Evolutionary conservation across 2,329 filamentous ascomycete genomes (phyloP).

Genomic region (Microsporum audouinii): DNA sequence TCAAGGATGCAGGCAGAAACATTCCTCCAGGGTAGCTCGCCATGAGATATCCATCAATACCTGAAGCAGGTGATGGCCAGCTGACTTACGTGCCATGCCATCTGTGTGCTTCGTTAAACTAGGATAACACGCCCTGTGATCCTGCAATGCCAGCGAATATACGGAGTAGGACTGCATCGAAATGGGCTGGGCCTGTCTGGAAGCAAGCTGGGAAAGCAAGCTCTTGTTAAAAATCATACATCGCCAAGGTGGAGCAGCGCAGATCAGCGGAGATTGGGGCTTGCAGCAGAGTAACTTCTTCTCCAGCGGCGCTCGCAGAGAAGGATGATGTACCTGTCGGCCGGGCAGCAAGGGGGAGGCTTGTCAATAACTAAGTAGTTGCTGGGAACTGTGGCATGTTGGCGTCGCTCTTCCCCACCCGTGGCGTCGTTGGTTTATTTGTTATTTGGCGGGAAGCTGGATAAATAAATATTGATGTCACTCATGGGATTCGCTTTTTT

Average conservation of each 20-base stretch:
- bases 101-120: neutral
- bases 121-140: neutral
- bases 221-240: neutral
- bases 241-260: neutral
- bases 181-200: neutral
- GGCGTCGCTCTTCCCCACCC: conserved; percentile 3
- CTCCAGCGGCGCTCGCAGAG: neutral
- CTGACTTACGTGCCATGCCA: neutral
- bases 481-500: neutral
- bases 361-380: neutral
- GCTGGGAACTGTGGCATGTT: neutral
- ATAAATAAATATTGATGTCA: neutral
- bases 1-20: neutral
- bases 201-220: neutral
- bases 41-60: neutral
- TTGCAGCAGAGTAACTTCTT: neutral
- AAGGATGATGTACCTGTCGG: neutral
- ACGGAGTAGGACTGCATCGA: neutral
- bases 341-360: neutral
- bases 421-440: conserved; percentile 4
- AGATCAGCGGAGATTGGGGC: conserved; percentile 1
- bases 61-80: neutral
- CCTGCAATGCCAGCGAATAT: conserved; percentile 1
- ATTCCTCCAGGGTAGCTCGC: neutral
- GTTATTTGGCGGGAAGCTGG: neutral